These are phyloP conservation scores for Colletotrichum truncatum DNA, from an alignment of 2,329 filamentous ascomycete species.

Conservation along the genomic window DNA sequence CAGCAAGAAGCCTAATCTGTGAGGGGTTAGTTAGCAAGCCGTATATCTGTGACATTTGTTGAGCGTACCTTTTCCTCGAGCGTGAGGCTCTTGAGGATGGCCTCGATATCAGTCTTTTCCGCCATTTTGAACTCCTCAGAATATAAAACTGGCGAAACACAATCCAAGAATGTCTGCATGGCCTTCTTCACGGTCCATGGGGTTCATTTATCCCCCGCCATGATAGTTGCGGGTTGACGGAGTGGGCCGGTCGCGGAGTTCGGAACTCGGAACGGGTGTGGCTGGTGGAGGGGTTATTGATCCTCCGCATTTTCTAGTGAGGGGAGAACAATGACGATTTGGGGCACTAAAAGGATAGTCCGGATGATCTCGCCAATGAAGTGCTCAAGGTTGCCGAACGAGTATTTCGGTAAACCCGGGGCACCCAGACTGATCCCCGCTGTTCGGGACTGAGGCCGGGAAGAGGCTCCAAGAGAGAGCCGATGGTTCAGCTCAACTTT, in stretches of 20 bases:
- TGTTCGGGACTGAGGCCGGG: not conserved
- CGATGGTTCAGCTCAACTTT: not conserved
- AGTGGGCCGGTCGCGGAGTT: slow-evolving; percentile 4
- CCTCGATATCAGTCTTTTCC: slow-evolving; percentile 29
- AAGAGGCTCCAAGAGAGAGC: not conserved
- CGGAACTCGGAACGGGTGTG: slow-evolving; percentile 21
- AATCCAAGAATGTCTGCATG: not conserved
- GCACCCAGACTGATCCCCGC: not conserved
- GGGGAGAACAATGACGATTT: not conserved
- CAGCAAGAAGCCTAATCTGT: slow-evolving; percentile 25
- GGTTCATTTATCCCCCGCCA: slow-evolving; percentile 12
- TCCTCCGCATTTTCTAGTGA: slow-evolving; percentile 6
- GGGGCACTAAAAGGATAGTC: not conserved
- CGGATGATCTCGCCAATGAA: not conserved
- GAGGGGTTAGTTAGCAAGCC: not conserved
- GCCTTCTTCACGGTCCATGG: not conserved
- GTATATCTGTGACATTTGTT: not conserved
- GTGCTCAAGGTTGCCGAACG: not conserved
- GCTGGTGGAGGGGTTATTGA: not conserved
- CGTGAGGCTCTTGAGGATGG: slow-evolving; percentile 39
- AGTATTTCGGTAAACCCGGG: not conserved
- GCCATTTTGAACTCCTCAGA: slow-evolving; percentile 13
- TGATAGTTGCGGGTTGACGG: not conserved
- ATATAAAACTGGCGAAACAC: too few species aligned
- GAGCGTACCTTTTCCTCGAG: slow-evolving; percentile 40